These are phyloP conservation scores for Sporisorium exsertum DNA, from an alignment of 1,284 basidiomycete genomes.

Conservation along the genomic window DNA sequence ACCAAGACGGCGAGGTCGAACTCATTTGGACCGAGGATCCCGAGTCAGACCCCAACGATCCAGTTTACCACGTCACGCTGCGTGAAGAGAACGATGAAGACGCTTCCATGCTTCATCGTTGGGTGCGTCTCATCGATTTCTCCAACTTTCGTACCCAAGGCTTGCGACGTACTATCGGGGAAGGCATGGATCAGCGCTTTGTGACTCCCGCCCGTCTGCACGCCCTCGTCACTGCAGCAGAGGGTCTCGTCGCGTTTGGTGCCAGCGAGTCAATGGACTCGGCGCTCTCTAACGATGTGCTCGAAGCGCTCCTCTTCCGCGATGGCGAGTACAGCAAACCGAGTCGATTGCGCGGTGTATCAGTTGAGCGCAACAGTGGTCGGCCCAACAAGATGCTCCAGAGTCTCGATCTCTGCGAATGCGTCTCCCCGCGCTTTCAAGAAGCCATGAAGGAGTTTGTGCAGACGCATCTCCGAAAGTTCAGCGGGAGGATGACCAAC, in stretches of 20 bases:
- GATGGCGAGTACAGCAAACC: constrained; percentile 62
- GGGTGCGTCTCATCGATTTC: constrained; percentile 73
- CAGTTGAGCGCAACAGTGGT: constrained; percentile 55
- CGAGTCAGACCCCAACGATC: constrained; percentile 38
- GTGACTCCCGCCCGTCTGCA: constrained; percentile 86
- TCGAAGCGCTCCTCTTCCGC: constrained; percentile 66
- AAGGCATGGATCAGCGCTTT: constrained; percentile 88
- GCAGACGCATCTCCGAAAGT: constrained; percentile 75
- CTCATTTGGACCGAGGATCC: constrained; percentile 58
- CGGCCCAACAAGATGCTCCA: constrained; percentile 73
- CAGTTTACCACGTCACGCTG: constrained; percentile 55
- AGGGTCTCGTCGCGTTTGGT: constrained; percentile 65
- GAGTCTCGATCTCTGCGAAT: constrained; percentile 92
- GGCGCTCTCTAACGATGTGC: constrained; percentile 62
- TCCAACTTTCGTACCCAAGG: constrained; percentile 95
- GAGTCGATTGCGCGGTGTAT: constrained; percentile 61
- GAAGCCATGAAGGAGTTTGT: constrained; percentile 86
- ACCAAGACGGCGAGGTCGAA: constrained; percentile 53
- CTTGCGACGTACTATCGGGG: constrained; percentile 88
- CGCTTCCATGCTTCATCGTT: constrained; percentile 38
- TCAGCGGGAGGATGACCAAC: constrained; percentile 62
- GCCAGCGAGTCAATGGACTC: constrained; percentile 68
- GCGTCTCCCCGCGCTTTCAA: constrained; percentile 88
- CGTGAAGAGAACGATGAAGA: constrained; percentile 45
- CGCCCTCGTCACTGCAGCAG: constrained; percentile 61